Evolutionary conservation across 352 stramenopile genomes (phyloP), one percentile per base, ranked within the genome.

Genomic region (Phytophthora sansomeana): DNA sequence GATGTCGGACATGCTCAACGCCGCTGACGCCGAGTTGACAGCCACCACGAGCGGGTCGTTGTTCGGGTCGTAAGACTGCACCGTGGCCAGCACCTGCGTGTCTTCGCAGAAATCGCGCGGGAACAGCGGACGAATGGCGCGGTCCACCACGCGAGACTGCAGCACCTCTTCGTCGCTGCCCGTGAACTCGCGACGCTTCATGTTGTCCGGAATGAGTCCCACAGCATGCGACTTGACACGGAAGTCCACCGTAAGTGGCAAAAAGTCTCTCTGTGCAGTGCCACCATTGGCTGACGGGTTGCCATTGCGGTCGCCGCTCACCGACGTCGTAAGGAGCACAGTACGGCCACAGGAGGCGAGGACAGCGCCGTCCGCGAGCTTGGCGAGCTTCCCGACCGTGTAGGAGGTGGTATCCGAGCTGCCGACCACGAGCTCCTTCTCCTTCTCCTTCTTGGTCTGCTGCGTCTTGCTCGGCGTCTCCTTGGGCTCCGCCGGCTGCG

Each of bases 141-240:
- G 88, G 78, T 99, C 97, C 50, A 99, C 96, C 21, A 99, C 83
- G 21, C 97, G 92, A 52, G 89, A 98, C 39, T 97, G 96, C 60
- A 99, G 81, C 50, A 99, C 97, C 75, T 99, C 96, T 33, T 98
- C 90, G 72, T 99, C 97, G 13, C 78, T 94, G 29, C 93, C 88
- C 19, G 86, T 82, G 65, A 96, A 96, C 64, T 98, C 96, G 35
- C 83, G 90, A 57, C 94, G 87, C 50, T 81, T 90, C 59, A 83
- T 83, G 26, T 89, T 96, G 51, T 90, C 78, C 13, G 96, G 95
- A 56, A 98, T 98, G 52, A 95, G 60, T 2, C 89, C 89, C 28
- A 87, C 85, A 60, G 89, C 85, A 60, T 92, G 79, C 53, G 85
- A 94, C 67, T 97, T 95, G 72, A 98, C 85, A 46, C 93, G 91